Evolutionary conservation across 371 early-diverging fungal species (phyloP).

Genomic region (Chytridiales sp.): DNA sequence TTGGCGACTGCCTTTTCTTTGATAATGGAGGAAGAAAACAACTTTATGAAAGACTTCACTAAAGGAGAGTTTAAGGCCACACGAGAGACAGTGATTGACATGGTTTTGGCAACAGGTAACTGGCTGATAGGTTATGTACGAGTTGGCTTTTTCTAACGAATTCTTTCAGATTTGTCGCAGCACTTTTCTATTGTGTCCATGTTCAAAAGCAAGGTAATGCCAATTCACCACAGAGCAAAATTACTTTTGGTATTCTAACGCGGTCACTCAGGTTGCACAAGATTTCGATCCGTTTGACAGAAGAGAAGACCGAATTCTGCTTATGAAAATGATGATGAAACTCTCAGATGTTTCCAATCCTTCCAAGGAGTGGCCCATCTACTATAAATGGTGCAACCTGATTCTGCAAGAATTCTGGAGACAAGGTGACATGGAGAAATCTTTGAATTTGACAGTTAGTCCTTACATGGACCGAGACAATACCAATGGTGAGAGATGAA

Average conservation of each 20-base stretch:
- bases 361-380: slow-evolving; percentile 46
- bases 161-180: slow-evolving; percentile 45
- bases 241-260: slow-evolving; percentile 5
- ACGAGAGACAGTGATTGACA: slow-evolving; percentile 49
- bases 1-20: slow-evolving; percentile 45
- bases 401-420: slow-evolving; percentile 49
- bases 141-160: not conserved
- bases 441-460: slow-evolving; percentile 41
- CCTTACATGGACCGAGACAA: slow-evolving; percentile 51
- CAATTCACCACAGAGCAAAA: slow-evolving; percentile 2
- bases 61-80: slow-evolving; percentile 37
- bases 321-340: slow-evolving; percentile 53
- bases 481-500: no score
- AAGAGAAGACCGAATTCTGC: slow-evolving; percentile 47
- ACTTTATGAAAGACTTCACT: slow-evolving; percentile 46
- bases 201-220: slow-evolving; percentile 46
- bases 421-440: slow-evolving; percentile 54
- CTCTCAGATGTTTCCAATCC: slow-evolving; percentile 56
- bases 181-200: slow-evolving; percentile 46
- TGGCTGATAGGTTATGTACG: not conserved
- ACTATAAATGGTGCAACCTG: slow-evolving; percentile 42
- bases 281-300: slow-evolving; percentile 41
- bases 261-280: slow-evolving; percentile 18
- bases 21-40: slow-evolving; percentile 41
- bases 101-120: slow-evolving; percentile 57